These are phyloP conservation scores for Jackrogersella minutella DNA, from an alignment of 495 filamentous ascomycete genomes.

Conservation along the genomic window DNA sequence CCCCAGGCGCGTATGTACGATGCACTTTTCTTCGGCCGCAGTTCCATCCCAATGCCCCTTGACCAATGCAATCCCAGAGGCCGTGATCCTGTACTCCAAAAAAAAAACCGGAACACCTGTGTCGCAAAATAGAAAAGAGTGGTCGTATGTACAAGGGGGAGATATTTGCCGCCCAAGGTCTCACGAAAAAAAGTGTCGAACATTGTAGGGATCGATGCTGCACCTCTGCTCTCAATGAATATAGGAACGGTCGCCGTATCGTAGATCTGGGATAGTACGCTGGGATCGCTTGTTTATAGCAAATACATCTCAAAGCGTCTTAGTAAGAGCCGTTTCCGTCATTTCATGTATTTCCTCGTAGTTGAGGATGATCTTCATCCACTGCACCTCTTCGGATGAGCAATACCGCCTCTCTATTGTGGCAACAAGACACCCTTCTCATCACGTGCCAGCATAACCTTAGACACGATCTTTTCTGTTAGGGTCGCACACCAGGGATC, in stretches of 20 bases:
- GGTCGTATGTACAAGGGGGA: conserved; percentile 18
- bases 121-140: conserved; percentile 15
- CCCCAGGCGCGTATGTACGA: conserved; percentile 35
- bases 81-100: conserved; percentile 32
- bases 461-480: conserved; percentile 65
- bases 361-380: neutral
- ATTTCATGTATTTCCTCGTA: neutral
- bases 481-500: conserved; percentile 69
- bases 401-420: conserved; percentile 34
- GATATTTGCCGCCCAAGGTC: neutral
- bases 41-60: conserved; percentile 17
- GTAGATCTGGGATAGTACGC: neutral
- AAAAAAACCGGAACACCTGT: conserved; percentile 24
- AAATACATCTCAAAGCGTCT: neutral
- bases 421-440: conserved; percentile 55
- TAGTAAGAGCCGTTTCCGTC: neutral
- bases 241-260: neutral
- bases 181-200: conserved; percentile 2
- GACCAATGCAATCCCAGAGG: conserved; percentile 32
- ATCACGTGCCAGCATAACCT: conserved; percentile 59
- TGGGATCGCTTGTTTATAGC: neutral
- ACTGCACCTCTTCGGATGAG: conserved; percentile 3
- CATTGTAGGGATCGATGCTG: conserved; percentile 1
- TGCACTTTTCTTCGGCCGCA: conserved; percentile 32
- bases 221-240: neutral